Base-by-base conservation (phyloP, 352 stramenopile species). In the Globisporangium nodosum region DNA sequence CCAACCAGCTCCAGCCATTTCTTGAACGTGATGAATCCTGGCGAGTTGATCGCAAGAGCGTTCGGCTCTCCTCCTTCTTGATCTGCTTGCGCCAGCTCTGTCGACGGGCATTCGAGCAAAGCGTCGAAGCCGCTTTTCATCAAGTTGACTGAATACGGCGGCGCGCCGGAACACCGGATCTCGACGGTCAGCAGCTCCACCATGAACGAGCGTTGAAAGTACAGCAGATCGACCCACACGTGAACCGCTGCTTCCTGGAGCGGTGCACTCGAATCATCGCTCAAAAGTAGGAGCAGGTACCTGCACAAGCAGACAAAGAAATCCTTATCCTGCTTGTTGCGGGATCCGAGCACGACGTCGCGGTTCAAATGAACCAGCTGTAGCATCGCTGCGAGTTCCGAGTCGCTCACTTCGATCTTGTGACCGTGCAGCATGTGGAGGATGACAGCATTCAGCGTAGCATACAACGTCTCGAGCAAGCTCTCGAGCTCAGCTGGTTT, bases 121-220 rank as follows among this genome's bases (percentile, higher is more conserved):
- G 73, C 65, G 12, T 91, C 79, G 56, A 91, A 91, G 0, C 81
- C 81, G 39, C 83, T 88, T 58, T 91, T 91, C 71, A 89, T 85
- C 61, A 91, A 52, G 49, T 91, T 89, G 35, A 91, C 70, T 4
- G 79, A 80, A 62, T 91, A 91, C 8, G 73, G 68, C 4, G 77
- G 61, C 2, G 65, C 66, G 0, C 74, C 78, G 42, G 65, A 52
- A 57, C 73, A 74, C 12, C 77, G 72, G 52, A 91, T 85, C 40
- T 88, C 79, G 1, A 91, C 66, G 5, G 75, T 88, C 12, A 91
- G 64, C 47, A 89, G 35, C 21, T 87, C 74, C 33, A 63, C 54
- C 64, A 87, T 72, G 24, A 79, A 77, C 39, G 61, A 37, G 2
- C 69, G 65, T 47, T 89, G 81, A n/a, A 84, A 80, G 31, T 73